These are phyloP conservation scores for Globisporangium carolinianum DNA, from an alignment of 352 stramenopile genomes.

Conservation along the genomic window DNA sequence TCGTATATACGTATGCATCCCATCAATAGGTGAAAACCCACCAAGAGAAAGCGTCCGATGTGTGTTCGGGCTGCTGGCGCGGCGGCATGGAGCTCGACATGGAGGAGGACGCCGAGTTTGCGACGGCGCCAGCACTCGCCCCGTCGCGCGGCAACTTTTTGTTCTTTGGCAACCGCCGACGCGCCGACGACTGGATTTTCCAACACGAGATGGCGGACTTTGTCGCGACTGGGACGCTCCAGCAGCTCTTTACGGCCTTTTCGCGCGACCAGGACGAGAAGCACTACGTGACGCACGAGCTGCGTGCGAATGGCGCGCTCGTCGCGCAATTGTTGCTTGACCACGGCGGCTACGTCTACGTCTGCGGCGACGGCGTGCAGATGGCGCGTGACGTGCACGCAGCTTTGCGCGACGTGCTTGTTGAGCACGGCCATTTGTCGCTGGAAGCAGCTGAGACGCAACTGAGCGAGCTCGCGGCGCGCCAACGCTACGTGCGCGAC, in stretches of 20 bases:
- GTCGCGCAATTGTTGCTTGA: constrained; percentile 77
- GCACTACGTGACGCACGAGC: constrained; percentile 91
- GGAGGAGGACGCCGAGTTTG: constrained; percentile 38
- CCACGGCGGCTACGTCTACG: constrained; percentile 83
- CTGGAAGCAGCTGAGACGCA: constrained; percentile 53
- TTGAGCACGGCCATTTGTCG: constrained; percentile 44
- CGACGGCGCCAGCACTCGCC: constrained; percentile 15
- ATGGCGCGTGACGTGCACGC: constrained; percentile 95
- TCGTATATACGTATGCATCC: too few species aligned
- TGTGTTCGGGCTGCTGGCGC: constrained; percentile 73
- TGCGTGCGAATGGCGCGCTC: constrained; percentile 45
- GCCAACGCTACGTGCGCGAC: constrained; percentile 84
- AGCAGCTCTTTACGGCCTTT: constrained; percentile 86
- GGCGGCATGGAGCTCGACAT: constrained; percentile 42
- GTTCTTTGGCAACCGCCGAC: constrained; percentile 93
- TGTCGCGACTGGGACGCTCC: constrained; percentile 62
- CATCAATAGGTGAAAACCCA: constrained; percentile 7
- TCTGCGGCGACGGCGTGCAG: constrained; percentile 93
- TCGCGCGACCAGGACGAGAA: constrained; percentile 89
- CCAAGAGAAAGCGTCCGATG: constrained; percentile 16
- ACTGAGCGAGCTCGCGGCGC: constrained; percentile 48
- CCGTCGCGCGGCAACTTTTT: constrained; percentile 71
- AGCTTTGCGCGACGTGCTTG: constrained; percentile 74
- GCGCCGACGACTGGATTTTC: constrained; percentile 92
- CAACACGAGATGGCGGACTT: constrained; percentile 78